Conservation (phyloP, 2,329 filamentous ascomycete genomes). For the Teratosphaeriaceae sp. region DNA sequence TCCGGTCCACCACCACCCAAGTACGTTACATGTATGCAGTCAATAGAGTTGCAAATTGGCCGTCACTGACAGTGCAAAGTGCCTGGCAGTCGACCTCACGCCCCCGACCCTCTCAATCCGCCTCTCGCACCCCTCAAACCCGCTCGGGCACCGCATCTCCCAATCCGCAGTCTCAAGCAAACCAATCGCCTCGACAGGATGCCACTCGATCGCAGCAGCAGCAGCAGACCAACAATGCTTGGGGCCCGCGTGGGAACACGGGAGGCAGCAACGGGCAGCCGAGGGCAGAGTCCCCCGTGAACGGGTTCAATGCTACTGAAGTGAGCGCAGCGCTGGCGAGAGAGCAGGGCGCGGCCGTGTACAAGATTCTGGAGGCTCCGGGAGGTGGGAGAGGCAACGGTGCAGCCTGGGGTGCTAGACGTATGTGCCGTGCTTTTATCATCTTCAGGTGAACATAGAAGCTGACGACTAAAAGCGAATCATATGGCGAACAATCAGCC, state of each 20-base stretch:
- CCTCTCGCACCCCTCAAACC: constrained; percentile 24
- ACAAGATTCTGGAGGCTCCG: constrained; percentile 15
- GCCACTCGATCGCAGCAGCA: constrained; percentile 11
- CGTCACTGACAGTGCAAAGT: constrained; percentile 8
- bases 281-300: constrained; percentile 11
- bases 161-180: constrained; percentile 11
- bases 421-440: too few species aligned
- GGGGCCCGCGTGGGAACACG: constrained; percentile 16
- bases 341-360: constrained; percentile 27
- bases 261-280: constrained; percentile 13
- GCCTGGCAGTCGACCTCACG: constrained; percentile 15
- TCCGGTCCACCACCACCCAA: constrained; percentile 1
- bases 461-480: constrained; percentile 17
- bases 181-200: constrained; percentile 14
- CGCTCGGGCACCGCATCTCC: constrained; percentile 24
- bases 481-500: constrained; percentile 40
- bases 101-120: constrained; percentile 13
- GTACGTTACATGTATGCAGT: background rate
- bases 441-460: background rate
- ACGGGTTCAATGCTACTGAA: constrained; percentile 39
- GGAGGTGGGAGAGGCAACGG: constrained; percentile 20
- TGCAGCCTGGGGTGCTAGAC: constrained; percentile 35
- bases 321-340: constrained; percentile 37
- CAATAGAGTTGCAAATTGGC: background rate
- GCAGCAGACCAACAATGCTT: constrained; percentile 15